Evolutionary conservation across 371 early-diverging fungal species (phyloP), one percentile per base, ranked within the genome.

Genomic region (Mucor ambiguus): DNA sequence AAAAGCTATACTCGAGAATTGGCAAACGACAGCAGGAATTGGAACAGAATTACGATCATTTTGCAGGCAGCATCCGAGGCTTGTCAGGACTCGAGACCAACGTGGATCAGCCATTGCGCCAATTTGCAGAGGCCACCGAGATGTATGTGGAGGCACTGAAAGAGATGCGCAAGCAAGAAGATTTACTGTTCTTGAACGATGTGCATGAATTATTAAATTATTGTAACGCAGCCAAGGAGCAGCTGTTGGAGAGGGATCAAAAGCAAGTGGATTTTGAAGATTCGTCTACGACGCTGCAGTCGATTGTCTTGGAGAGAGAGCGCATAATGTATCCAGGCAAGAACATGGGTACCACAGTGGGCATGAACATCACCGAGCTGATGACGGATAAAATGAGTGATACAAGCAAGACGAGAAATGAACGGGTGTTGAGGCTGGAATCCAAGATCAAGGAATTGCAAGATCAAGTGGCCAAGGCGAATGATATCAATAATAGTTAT

Each of bases 191-290:
- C 63, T 70, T 94, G 57, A 85, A 86, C 41, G 87, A 93, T 61
- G 64, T 97, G n/a, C 92, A 92, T 66, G 97, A 96, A 67, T 91
- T 94, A 71, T 77, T 95, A 9, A 85, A 88, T 9, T 96, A 96
- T 75, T 96, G 97, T 70, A 85, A 90, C 66, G 84, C 90, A 26
- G 93, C 93, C 56, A 93, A 94, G 84, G 89, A 88, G 33, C 84
- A 90, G 57, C 77, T 97, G 37, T 85, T 85, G 64, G 80, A 87
- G 65, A 84, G 97, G 41, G 97, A 96, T 79, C 93, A 95, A 69
- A 96, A 96, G 75, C 97, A 96, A 76, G 85, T 95, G 11, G 95
- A 96, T 74, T 90, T 89, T 75, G 97, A 97, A 76, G 96, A 92
- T 52, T 77, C 96, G 37, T 85, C 91, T 1, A 81, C 83, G 58